Percentiles rank a stretch among this genome's conserved stretches.
phyloP scores from a whole-genome alignment of 164 flowering plant species.

The Cinnamomum chago region DNA sequence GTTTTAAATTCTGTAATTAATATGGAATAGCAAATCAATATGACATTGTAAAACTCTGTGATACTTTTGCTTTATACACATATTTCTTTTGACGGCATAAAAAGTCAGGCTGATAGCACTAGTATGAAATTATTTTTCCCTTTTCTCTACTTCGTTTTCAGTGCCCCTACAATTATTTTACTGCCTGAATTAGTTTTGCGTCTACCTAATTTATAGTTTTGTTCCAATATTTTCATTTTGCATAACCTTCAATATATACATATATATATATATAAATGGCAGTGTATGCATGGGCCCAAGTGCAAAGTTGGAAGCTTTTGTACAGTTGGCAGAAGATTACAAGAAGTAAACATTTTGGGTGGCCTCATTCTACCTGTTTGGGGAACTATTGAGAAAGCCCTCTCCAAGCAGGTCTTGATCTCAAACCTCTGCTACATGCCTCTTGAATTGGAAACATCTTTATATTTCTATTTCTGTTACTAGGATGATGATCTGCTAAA shows the following conservation, averaged over 20 bases:
- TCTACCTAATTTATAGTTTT: background rate
- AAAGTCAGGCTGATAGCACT: too few species aligned
- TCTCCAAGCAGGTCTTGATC: slow-evolving; percentile 77
- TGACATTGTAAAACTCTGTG: too few species aligned
- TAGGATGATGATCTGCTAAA: background rate
- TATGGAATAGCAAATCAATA: too few species aligned
- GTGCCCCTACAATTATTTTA: too few species aligned
- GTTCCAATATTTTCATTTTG: background rate
- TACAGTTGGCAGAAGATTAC: slow-evolving; percentile 87
- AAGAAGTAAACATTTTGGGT: slow-evolving; percentile 92
- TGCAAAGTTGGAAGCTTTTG: slow-evolving; percentile 83
- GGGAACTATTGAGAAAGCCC: slow-evolving; percentile 93
- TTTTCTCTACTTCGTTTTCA: background rate
- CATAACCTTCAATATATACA: background rate
- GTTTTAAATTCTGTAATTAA: too few species aligned
- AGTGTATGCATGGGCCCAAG: slow-evolving; percentile 99
- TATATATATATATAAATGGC: slow-evolving; percentile 17
- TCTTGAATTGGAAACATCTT: background rate
- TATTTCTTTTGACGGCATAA: too few species aligned
- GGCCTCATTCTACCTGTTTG: slow-evolving; percentile 96
- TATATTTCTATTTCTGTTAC: background rate
- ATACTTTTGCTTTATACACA: too few species aligned
- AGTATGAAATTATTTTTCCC: too few species aligned
- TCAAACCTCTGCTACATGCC: background rate
- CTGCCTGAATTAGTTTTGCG: too few species aligned